Base-by-base conservation (phyloP, 768 basidiomycete species). In the Fistulinella prunicolor region DNA sequence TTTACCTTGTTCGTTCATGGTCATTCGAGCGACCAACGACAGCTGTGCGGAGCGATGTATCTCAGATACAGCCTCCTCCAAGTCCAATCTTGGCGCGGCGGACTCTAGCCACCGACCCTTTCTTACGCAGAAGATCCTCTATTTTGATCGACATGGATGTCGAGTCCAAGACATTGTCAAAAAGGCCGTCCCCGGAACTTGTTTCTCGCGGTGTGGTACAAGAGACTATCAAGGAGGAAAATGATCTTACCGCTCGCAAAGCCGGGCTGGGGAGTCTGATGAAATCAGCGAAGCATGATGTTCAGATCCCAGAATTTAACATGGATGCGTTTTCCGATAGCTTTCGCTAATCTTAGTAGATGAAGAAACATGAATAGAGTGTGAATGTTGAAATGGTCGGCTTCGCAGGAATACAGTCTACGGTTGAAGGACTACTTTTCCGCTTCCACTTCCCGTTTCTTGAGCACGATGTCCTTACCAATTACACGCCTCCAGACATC, bases 401-500 rank as follows among this genome's bases (percentile, higher is more conserved):
- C 19, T 56, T 53, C 42, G 35, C 22, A 50, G 35, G 44, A 28
- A 29, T 51, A 64, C 55, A 50, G 21, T 12, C 24, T 44, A 51
- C 29, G 38, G 34, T 45, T 29, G 42, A 44, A 36, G 26, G 17
- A 32, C 55, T 69, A 75, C 44, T 72, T 75, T 62, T 84, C 79
- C 41, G 77, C 76, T 54, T 85, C 83, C 28, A 78, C 76, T 49
- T 92, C 91, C 38, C 89, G 80, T 73, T 94, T 91, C 84, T 89
- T 93, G 59, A 95, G 79, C 46, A 85, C 88, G 44, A 95, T 77
- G 42, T 86, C 82, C 41, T 73, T 74, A 42, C 89, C 92, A 3
- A 78, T 75, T 44, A 95, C 83, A 46, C 94, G 79, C 74, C 86
- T 84, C 92, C 93, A 99, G 35, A 98, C 91, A 68, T 97, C 89